Conservation (phyloP, 192 early-diverging fungal genomes). For the Coemansia asiatica region DNA sequence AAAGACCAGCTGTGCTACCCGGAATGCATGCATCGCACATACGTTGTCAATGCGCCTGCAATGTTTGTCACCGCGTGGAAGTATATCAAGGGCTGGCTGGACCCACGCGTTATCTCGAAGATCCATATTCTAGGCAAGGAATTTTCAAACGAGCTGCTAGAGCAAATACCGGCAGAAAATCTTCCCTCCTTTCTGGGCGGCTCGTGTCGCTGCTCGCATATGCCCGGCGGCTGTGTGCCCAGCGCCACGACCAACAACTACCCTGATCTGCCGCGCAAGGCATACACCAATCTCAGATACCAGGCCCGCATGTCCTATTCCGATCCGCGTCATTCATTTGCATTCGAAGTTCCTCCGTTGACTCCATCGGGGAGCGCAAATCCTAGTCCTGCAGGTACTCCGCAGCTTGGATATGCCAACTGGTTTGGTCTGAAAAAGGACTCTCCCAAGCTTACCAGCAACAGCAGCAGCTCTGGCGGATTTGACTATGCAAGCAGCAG, state of each 20-base stretch:
- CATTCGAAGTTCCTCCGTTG: slow-evolving; percentile 24
- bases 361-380: slow-evolving; percentile 8
- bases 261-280: slow-evolving; percentile 43
- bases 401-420: slow-evolving; percentile 29
- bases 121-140: slow-evolving; percentile 63
- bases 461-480: neutral
- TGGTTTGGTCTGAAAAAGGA: slow-evolving; percentile 49
- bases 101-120: slow-evolving; percentile 65
- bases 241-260: slow-evolving; percentile 40
- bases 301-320: slow-evolving; percentile 42
- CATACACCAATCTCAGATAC: slow-evolving; percentile 29
- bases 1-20: slow-evolving; percentile 95
- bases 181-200: slow-evolving; percentile 74
- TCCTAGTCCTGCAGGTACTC: slow-evolving; percentile 30
- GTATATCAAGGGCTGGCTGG: slow-evolving; percentile 74
- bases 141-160: slow-evolving; percentile 58
- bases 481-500: slow-evolving; percentile 5
- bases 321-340: slow-evolving; percentile 38
- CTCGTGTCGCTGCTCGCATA: slow-evolving; percentile 68
- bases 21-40: slow-evolving; percentile 88
- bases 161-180: slow-evolving; percentile 66
- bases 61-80: slow-evolving; percentile 85
- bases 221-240: slow-evolving; percentile 66
- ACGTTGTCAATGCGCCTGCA: slow-evolving; percentile 89
- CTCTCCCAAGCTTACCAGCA: slow-evolving; percentile 9